Evolutionary conservation across 176 grass and related monocot species (phyloP).

Genomic region (Carex pumila): DNA sequence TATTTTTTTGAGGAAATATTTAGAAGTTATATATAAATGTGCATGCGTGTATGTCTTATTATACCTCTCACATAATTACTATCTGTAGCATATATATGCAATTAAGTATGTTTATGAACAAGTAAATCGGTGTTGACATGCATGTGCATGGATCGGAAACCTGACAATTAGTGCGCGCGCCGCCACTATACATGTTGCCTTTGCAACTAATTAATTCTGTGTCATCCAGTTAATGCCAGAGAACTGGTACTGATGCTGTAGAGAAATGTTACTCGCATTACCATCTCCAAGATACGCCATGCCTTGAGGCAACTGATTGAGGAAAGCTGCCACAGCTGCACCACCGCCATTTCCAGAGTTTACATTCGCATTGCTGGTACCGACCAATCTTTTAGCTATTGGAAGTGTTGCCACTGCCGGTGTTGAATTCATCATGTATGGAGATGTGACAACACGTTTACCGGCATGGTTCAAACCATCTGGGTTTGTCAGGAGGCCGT

Average conservation of each 20-base stretch:
- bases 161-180: neutral
- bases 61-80: neutral
- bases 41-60: neutral
- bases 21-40: constrained; percentile 17
- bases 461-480: constrained; percentile 20
- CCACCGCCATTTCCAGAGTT: constrained; percentile 19
- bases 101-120: neutral
- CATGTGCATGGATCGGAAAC: constrained; percentile 1
- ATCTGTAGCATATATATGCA: neutral
- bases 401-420: constrained; percentile 19
- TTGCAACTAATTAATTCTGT: constrained; percentile 25
- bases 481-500: constrained; percentile 39
- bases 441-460: constrained; percentile 24
- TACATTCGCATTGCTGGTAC: constrained; percentile 7
- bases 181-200: neutral
- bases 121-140: neutral
- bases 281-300: constrained; percentile 32
- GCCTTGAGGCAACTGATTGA: constrained; percentile 31
- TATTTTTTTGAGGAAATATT: constrained; percentile 22
- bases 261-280: constrained; percentile 17
- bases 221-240: constrained; percentile 67
- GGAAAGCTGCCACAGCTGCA: constrained; percentile 25
- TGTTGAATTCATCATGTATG: constrained; percentile 39
- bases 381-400: constrained; percentile 27
- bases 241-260: constrained; percentile 62